Evolutionary conservation across 2,329 filamentous ascomycete genomes (phyloP).

Genomic region (Hypoxylon sp.): DNA sequence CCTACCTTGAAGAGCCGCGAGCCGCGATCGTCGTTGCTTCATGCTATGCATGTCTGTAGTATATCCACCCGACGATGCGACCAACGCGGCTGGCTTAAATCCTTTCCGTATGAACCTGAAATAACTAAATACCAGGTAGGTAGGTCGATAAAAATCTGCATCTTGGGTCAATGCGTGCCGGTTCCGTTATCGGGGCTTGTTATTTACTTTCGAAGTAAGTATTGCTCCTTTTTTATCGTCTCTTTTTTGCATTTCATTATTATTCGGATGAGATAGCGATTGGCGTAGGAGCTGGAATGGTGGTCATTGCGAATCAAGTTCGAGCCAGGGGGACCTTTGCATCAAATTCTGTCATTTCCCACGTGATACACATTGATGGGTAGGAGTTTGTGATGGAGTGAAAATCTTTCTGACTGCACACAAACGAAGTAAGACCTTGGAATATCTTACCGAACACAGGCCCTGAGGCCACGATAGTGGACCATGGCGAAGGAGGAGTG

Average conservation of each 20-base stretch:
- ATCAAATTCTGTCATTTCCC: slow-evolving; percentile 28
- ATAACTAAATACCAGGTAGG: no score
- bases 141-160: no score
- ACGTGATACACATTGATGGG: slow-evolving; percentile 30
- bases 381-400: slow-evolving; percentile 17
- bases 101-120: neutral
- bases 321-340: slow-evolving; percentile 11
- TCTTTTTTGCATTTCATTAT: neutral
- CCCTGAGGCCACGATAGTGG: slow-evolving; percentile 36
- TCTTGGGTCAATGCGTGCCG: slow-evolving; percentile 4
- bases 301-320: slow-evolving; percentile 24
- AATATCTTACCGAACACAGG: slow-evolving; percentile 39
- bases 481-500: slow-evolving; percentile 23
- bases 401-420: slow-evolving; percentile 30
- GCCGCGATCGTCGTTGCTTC: no score
- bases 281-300: slow-evolving; percentile 2
- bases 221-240: neutral
- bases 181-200: slow-evolving; percentile 1
- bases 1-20: neutral
- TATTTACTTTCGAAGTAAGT: neutral
- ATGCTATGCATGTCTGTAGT: neutral
- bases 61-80: neutral
- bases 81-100: neutral
- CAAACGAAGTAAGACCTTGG: slow-evolving; percentile 40
- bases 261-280: neutral